Conservation (phyloP, 2,329 filamentous ascomycete genomes). For the Xylariaceae sp. region DNA sequence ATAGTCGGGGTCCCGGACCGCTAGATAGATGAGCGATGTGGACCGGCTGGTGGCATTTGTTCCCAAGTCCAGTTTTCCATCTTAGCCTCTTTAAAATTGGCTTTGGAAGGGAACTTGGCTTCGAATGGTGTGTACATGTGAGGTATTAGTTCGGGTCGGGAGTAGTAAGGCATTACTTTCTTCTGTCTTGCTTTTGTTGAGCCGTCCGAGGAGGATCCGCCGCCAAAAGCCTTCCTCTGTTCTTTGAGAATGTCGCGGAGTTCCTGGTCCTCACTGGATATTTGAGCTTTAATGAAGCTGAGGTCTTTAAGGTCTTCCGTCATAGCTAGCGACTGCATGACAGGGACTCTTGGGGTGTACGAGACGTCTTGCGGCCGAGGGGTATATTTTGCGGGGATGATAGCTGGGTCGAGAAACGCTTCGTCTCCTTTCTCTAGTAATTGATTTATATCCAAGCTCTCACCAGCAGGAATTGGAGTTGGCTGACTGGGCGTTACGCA, state of each 20-base stretch:
- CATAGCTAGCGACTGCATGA: constrained; percentile 70
- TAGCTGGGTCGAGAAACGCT: constrained; percentile 64
- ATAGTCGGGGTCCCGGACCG: constrained; percentile 6
- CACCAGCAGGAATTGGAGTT: constrained; percentile 73
- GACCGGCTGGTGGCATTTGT: constrained; percentile 20
- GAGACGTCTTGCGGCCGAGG: constrained; percentile 58
- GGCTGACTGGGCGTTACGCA: constrained; percentile 88
- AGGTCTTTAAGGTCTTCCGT: constrained; percentile 43
- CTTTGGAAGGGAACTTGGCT: constrained; percentile 34
- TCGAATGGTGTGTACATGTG: constrained; percentile 38
- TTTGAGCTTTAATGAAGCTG: constrained; percentile 78
- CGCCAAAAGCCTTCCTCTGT: constrained; percentile 38
- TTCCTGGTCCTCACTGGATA: constrained; percentile 69
- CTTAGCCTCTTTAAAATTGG: constrained; percentile 2
- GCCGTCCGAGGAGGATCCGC: constrained; percentile 3
- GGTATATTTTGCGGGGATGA: constrained; percentile 49
- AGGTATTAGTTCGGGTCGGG: constrained; percentile 37
- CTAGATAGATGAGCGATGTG: no score
- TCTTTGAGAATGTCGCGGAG: constrained; percentile 67
- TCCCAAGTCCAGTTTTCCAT: not conserved
- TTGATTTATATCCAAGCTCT: constrained; percentile 77
- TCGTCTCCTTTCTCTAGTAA: constrained; percentile 68
- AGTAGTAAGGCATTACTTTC: constrained; percentile 37
- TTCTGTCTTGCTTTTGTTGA: constrained; percentile 23
- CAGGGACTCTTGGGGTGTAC: constrained; percentile 68